A percentile compares a stretch with the other conserved stretches of the same genome.
Evolutionary conservation across 176 grass and related monocot species (phyloP).

Genomic region (Puccinellia tenuiflora): DNA sequence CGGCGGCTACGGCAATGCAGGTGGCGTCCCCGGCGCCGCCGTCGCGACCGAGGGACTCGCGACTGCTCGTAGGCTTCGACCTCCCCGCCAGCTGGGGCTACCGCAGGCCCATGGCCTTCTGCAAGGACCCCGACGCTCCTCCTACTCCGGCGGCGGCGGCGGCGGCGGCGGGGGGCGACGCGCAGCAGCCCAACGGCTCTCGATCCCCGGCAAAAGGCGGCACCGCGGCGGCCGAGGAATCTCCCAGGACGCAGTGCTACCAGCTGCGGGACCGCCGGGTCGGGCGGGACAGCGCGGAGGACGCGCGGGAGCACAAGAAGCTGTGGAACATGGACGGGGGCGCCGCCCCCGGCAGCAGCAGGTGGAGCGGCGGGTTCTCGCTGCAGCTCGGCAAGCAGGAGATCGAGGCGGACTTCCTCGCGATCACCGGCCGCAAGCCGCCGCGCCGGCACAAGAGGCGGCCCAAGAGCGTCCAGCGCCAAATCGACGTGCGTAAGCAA

Average conservation of each 20-base stretch:
- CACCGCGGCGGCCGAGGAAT: background rate
- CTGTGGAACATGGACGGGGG: background rate
- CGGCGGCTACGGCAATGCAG: conserved; percentile 24
- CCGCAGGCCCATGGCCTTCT: conserved; percentile 42
- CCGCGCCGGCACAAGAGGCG: conserved; percentile 50
- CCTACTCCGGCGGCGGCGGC: background rate
- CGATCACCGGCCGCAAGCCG: conserved; percentile 64
- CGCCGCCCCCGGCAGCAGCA: background rate
- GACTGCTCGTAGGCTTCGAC: conserved; percentile 27
- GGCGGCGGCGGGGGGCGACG: background rate
- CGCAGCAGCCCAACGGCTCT: background rate
- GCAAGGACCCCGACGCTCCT: conserved; percentile 8
- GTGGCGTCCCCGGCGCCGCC: background rate
- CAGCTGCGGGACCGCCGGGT: conserved; percentile 20
- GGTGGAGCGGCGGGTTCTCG: conserved; percentile 34
- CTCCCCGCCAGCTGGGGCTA: conserved; percentile 43
- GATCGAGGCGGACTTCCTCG: conserved; percentile 76
- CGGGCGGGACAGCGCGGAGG: conserved; percentile 24
- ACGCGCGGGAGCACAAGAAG: conserved; percentile 25
- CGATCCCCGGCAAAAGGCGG: conserved; percentile 4
- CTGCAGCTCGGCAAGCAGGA: conserved; percentile 49
- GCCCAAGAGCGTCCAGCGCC: conserved; percentile 50
- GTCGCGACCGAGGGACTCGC: conserved; percentile 19
- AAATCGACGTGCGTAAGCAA: conserved; percentile 55
- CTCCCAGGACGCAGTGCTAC: conserved; percentile 49